Evolutionary conservation across 2,329 filamentous ascomycete species (phyloP).

Genomic region (Aspergillus ruber): DNA sequence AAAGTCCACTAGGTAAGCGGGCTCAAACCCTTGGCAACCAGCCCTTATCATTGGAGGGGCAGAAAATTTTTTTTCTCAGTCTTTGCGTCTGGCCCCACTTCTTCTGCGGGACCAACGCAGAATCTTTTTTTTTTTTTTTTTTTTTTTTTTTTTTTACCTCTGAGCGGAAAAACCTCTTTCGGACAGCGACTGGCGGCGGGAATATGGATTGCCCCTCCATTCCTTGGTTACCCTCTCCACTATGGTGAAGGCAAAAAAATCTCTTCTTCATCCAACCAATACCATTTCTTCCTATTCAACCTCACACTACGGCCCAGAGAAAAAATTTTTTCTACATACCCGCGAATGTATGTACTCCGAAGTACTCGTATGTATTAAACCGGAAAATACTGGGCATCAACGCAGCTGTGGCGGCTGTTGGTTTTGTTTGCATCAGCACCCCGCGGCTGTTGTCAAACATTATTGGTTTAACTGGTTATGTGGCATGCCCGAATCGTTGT

Average conservation of each 20-base stretch:
- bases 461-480: constrained; percentile 12
- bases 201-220: too few species aligned
- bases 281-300: background rate
- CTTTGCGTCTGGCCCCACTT: too few species aligned
- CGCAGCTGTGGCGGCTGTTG: constrained; percentile 21
- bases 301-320: background rate
- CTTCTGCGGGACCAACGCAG: background rate
- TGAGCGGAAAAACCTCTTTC: constrained; percentile 1
- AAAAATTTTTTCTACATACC: background rate
- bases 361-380: too few species aligned
- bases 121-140: constrained; percentile 24
- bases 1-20: constrained; percentile 27
- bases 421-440: constrained; percentile 16
- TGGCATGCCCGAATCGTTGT: constrained; percentile 16
- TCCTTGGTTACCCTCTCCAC: too few species aligned
- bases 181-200: too few species aligned
- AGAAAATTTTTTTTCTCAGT: constrained; percentile 2
- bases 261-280: background rate
- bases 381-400: constrained; percentile 30
- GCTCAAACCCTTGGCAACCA: constrained; percentile 27
- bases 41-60: constrained; percentile 21
- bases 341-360: too few species aligned
- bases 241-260: too few species aligned
- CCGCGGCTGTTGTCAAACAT: constrained; percentile 11
- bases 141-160: constrained; percentile 4